These are phyloP conservation scores for Cytospora leucostoma DNA, from an alignment of 2,329 filamentous ascomycete genomes.

Conservation along the genomic window DNA sequence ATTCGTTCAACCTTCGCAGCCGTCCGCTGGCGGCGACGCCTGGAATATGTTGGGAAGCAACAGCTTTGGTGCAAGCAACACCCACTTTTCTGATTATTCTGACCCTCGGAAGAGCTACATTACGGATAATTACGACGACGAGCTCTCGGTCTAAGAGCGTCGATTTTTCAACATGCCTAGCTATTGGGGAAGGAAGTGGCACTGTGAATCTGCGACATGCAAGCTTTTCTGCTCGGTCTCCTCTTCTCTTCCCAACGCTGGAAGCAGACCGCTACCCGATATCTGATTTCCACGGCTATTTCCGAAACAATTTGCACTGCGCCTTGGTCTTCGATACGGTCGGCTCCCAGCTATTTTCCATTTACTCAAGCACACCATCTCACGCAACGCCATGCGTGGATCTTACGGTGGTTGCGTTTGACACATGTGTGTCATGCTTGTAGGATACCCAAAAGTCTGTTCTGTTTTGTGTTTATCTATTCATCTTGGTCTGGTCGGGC, in stretches of 20 bases:
- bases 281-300: neutral
- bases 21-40: neutral
- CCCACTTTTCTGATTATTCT: neutral
- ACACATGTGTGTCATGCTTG: slow-evolving; percentile 3
- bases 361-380: neutral
- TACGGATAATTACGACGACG: slow-evolving; percentile 6
- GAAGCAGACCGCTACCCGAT: neutral
- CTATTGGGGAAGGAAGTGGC: neutral
- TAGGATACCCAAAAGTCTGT: slow-evolving; percentile 16
- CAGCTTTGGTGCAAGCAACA: neutral
- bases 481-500: neutral
- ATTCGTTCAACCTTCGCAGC: slow-evolving; percentile 7
- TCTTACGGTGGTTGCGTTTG: neutral
- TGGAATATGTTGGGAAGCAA: neutral
- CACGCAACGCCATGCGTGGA: neutral
- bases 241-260: neutral
- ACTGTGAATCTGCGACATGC: neutral
- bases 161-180: neutral
- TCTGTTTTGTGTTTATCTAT: neutral
- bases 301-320: neutral
- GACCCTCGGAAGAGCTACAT: neutral
- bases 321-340: neutral
- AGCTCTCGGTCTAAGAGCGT: neutral
- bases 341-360: neutral
- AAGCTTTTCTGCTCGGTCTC: neutral